Evolutionary conservation across 1,284 basidiomycete species (phyloP).

Genomic region (Coriolopsis trogii): DNA sequence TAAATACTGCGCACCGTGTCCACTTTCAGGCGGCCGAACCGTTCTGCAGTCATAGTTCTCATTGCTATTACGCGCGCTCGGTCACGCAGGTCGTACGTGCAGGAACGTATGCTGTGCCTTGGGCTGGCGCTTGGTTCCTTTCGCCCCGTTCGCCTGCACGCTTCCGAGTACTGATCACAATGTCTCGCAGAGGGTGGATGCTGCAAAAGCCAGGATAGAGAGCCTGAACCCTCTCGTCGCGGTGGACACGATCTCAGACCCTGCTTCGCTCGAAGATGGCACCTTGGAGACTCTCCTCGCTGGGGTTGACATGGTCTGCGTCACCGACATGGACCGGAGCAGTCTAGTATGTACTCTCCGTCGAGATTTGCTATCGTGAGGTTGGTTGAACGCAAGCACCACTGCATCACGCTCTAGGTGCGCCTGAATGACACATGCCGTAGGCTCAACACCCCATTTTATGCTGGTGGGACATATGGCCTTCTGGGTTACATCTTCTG

Average conservation of each 20-base stretch:
- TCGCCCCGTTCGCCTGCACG: no score
- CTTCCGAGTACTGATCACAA: no score
- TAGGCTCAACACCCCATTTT: slow-evolving; percentile 76
- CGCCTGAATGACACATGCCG: slow-evolving; percentile 80
- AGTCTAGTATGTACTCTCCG: slow-evolving; percentile 60
- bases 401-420: slow-evolving; percentile 50
- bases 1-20: slow-evolving; percentile 19
- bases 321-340: slow-evolving; percentile 74
- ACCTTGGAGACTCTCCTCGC: slow-evolving; percentile 62
- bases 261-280: slow-evolving; percentile 51
- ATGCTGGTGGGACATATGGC: slow-evolving; percentile 90
- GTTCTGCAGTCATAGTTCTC: neutral
- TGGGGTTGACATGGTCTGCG: slow-evolving; percentile 80
- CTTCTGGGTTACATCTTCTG: slow-evolving; percentile 93
- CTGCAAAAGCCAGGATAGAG: slow-evolving; percentile 82
- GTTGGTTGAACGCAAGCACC: slow-evolving; percentile 11
- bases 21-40: neutral
- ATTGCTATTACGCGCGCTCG: neutral
- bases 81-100: no score
- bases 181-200: slow-evolving; percentile 83
- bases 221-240: slow-evolving; percentile 91
- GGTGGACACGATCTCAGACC: slow-evolving; percentile 66
- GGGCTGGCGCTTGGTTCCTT: no score
- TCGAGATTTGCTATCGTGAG: slow-evolving; percentile 3
- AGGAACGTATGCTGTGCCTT: no score